Evolutionary conservation across 805 yeast genomes (phyloP), one percentile per base, ranked within the genome.

Genomic region (Ascoidea tarda): DNA sequence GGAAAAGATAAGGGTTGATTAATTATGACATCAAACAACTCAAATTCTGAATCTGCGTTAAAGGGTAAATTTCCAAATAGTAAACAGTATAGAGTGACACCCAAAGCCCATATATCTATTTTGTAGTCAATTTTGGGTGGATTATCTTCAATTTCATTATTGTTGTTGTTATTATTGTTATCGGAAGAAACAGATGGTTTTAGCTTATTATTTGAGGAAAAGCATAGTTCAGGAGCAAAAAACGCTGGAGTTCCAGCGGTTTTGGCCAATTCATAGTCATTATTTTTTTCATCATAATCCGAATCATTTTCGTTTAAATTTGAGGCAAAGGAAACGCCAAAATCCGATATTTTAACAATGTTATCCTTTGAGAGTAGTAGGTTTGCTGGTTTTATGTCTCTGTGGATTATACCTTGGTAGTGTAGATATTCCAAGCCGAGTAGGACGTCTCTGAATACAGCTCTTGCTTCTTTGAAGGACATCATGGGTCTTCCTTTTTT

Each of bases 211-310:
- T 61, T 57, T 6, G 59, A 55, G 0, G 86, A 81, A 52, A 75
- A 74, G 63, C 96, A 90, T 49, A 90, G 72, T 64, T 93, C 99
- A 0, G 96, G 96, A 0, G 98, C 96, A 61, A 89, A 83, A 65
- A 91, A 91, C 0, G 96, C 97, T 1, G 98, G 98, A 0, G 98
- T 91, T 5, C 98, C 99, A 0, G 95, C 98, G 0, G 98, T 91
- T 66, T 90, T 91, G 1, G 96, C 95, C 28, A 21, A 21, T 38
- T 38, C 44, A 2, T 14, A 10, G 4, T 38, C 44, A 38, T 38
- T 38, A 10, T 38, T 14, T 38, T 10, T 10, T 56, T 91, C 72
- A 60, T 91, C 97, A 53, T 81, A 70, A 56, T 89, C 96, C 58
- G 77, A 73, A 32, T 77, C 79, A 50, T 78, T 80, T 32, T 68